Evolutionary conservation across 139 green algal species (phyloP), one percentile per base, ranked within the genome.

Genomic region (Ettlia oleoabundans): DNA sequence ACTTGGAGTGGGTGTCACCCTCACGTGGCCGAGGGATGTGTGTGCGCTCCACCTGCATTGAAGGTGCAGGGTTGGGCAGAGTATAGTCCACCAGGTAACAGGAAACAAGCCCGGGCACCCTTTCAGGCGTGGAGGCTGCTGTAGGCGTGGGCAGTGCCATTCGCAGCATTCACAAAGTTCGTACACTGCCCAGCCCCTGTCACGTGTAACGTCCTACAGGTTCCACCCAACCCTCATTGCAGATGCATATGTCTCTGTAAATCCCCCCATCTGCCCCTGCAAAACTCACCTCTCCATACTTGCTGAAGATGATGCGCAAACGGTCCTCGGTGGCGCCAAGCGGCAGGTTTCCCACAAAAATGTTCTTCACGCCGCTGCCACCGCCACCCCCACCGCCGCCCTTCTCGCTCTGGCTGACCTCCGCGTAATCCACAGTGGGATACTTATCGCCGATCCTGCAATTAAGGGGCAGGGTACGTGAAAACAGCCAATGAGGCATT

Each of bases 331-430:
- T 91, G 7, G 86, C 86, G 6, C 69, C 85, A 41, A 92, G 88
- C 2, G 93, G 92, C 75, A 98, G 82, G 88, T 90, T 91, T 65
- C 94, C 96, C 64, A 98, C 90, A 76, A 96, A 98, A 8, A 98
- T 85, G 21, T 91, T 87, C 28, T 33, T 78, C 68, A 42, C 30
- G 37, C 75, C 72, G 51, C 33, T 40, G 51, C 32, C 47, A 33
- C 71, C 55, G 72, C 40, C 42, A 30, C 71, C 79, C 3, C 53
- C 67, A 30, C 41, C 43, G 73, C 73, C 51, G 43, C 38, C 65
- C 37, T 32, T 24, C 19, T 93, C 89, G 24, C 81, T 85, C 3
- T 83, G 77, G 78, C 86, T 91, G 22, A 89, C 89, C 85, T 96
- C 93, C 18, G 92, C 93, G 88, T 91, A 96, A n/a, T 91, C 92